Base-by-base conservation (phyloP, 2,329 filamentous ascomycete species). In the Claviceps purpurea region DNA sequence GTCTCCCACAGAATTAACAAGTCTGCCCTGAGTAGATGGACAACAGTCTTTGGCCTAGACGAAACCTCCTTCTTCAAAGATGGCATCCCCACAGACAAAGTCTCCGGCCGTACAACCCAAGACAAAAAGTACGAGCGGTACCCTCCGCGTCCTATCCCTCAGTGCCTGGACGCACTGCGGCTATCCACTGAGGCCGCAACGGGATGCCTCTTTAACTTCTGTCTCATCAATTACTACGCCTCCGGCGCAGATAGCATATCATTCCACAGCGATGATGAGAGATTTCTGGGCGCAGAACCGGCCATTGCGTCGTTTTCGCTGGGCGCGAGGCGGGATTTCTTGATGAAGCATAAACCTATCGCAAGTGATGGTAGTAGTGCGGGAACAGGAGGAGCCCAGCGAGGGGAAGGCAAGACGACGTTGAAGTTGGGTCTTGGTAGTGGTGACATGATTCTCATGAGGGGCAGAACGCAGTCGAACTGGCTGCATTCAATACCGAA, bases 401-500 rank as follows among this genome's bases (percentile, higher is more conserved):
- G 14, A 8, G 70, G 57, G 26, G 30, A 46, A 7, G 46, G 62
- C 6, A 74, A 71, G 56, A 67, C 70, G 56, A 67, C 70, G 4
- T 57, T 78, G 2, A 79, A 78, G 58, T 57, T 78, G 44, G 68
- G 68, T 0, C 70, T 91, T 18, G 77, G 68, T 0, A 81, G 78
- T 46, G 87, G 87, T 0, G 86, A 90, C 61, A 88, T 91, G 85
- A 66, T 91, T 3, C 67, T 91, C 22, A 91, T 91, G 87, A 75
- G 77, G 47, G 85, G 86, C 0, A 70, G 64, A 57, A 91, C 86
- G n/a, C 87, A 91, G 64, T 72, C 78, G 3, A 79, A 81, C 60
- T 91, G 87, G 85, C 65, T 89, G 54, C 87, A 91, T 64, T 85
- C 83, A 47, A 81, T 91, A 42, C 87, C 87, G 0, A 90, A 90